Base-by-base conservation (phyloP, 177 flowering plant species). In the Telopea speciosissima region DNA sequence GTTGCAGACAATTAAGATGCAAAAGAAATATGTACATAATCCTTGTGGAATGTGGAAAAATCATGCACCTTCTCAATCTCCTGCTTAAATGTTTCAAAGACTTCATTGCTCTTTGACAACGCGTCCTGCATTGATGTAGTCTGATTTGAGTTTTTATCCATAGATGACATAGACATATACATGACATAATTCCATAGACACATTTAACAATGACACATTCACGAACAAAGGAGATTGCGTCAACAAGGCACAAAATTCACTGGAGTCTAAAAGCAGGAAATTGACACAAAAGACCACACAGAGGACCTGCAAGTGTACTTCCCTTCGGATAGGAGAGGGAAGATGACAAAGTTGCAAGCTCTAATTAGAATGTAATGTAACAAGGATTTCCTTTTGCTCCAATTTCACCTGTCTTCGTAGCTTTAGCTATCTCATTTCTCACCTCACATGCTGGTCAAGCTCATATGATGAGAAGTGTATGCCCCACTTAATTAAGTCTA, bases 21-120 rank as follows among this genome's bases (percentile, higher is more conserved):
- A 59, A 54, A 17, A 65, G 14, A 54, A 26, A 49, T 21, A 44
- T 12, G 68, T 59, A 10, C 33, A 44, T 9, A 12, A 49, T 49
- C 63, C 28, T 56, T 16, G 26, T 66, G 22, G 45, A 68, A 62
- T 42, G 22, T 65, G 31, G 45, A 33, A 12, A 44, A 42, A 52
- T 14, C 19, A 49, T 23, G 0, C 78, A 94, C 98, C 97, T 92
- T 94, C 81, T 92, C 95, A 77, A 90, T 92, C 81, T 94, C 97
- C 80, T 85, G 88, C 82, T 92, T 94, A 76, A 92, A 94, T 64
- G 98, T 87, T 80, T 88, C 97, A 77, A 94, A 94, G 17, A 94
- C 96, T 72, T 90, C 93, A 74, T 94, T 92, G 81, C 96, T 94
- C 83, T 92, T 92, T 69, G 81, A 22, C 78, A 92, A 77, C 62